Percentiles rank a stretch among this genome's conserved stretches.
Evolutionary conservation across 1,284 basidiomycete genomes (phyloP).

Genomic region (Trichosporon sp.): DNA sequence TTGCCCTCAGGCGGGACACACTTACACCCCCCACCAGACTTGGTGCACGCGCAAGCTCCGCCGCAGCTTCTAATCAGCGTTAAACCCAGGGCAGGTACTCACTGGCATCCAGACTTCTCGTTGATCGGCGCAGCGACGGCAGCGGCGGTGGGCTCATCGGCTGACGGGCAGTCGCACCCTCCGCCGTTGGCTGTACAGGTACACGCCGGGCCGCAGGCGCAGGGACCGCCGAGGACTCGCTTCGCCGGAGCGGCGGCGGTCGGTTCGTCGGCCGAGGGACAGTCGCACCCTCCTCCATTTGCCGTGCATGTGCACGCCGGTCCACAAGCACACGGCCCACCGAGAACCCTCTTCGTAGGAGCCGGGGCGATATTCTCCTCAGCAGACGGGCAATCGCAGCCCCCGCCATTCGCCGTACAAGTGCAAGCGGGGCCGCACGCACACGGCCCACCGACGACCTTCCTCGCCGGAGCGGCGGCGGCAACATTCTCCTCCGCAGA

Average conservation of each 20-base stretch:
- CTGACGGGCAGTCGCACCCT: background rate
- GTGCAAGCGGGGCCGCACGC: background rate
- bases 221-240: too few relatives aligned
- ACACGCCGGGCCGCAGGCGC: background rate
- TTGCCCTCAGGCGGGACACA: slow-evolving; percentile 11
- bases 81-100: background rate
- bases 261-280: background rate
- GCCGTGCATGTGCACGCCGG: background rate
- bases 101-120: background rate
- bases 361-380: background rate
- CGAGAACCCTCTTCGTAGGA: background rate
- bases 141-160: background rate
- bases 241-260: too few relatives aligned
- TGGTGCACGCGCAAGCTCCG: background rate
- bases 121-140: background rate
- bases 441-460: background rate
- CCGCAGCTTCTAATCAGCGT: background rate
- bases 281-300: background rate
- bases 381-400: background rate
- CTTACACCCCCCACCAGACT: background rate
- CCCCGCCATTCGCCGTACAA: slow-evolving; percentile 1
- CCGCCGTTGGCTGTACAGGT: background rate
- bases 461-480: background rate
- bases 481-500: background rate
- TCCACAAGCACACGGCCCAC: background rate